phyloP scores from a whole-genome alignment of 164 flowering plant genomes.

The Litsea cubeba region DNA sequence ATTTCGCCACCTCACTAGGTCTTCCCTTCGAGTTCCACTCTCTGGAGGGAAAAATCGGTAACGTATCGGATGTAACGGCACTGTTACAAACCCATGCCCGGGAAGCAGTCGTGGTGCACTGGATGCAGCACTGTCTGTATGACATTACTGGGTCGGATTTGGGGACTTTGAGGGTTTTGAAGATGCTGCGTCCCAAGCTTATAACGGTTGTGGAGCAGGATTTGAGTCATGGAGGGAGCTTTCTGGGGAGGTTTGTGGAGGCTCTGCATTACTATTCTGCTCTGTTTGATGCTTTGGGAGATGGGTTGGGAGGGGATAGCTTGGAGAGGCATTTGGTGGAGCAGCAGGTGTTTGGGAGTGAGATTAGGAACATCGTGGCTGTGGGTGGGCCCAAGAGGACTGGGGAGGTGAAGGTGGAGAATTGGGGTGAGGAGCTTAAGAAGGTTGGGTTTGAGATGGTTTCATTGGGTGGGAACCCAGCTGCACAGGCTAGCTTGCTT shows the following conservation, averaged over 20 bases:
- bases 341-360: constrained; percentile 73
- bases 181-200: constrained; percentile 50
- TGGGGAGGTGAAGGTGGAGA: constrained; percentile 67
- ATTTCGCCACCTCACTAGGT: constrained; percentile 70
- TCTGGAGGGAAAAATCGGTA: constrained; percentile 63
- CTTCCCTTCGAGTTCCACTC: constrained; percentile 77
- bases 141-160: constrained; percentile 76
- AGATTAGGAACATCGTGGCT: constrained; percentile 82
- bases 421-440: constrained; percentile 76
- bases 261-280: constrained; percentile 96
- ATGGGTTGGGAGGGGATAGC: constrained; percentile 49
- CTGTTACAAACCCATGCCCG: constrained; percentile 31
- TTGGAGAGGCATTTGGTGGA: constrained; percentile 73
- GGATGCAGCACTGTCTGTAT: constrained; percentile 87
- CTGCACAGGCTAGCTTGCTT: constrained; percentile 71
- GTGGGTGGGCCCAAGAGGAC: constrained; percentile 84
- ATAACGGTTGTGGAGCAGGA: constrained; percentile 84
- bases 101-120: constrained; percentile 64
- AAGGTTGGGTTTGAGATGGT: constrained; percentile 63
- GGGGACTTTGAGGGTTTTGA: constrained; percentile 46
- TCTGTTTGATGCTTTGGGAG: constrained; percentile 83
- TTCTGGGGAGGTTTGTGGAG: constrained; percentile 74
- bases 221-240: constrained; percentile 61
- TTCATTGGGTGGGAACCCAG: constrained; percentile 76
- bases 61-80: constrained; percentile 37